Percentiles rank a stretch among this genome's conserved stretches.
Evolutionary conservation across 495 filamentous ascomycete species (phyloP).

Genomic region (Lophiostoma macrostomum): DNA sequence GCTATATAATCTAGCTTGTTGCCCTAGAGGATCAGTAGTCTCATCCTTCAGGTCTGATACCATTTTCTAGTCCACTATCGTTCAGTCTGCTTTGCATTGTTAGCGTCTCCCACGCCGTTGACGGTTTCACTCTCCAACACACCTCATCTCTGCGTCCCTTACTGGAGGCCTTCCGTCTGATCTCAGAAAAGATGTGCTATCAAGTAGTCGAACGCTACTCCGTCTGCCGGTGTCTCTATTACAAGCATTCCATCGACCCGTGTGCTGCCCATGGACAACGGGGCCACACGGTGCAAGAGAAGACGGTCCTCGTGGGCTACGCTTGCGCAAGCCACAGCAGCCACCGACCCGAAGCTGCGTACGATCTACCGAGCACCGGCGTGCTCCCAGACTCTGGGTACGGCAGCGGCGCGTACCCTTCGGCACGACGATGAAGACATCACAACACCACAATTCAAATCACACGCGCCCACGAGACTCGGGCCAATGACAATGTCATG

Average conservation of each 20-base stretch:
- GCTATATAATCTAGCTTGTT: slow-evolving; percentile 31
- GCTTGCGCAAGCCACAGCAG: slow-evolving; percentile 63
- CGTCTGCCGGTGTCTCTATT: slow-evolving; percentile 78
- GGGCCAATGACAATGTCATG: no score
- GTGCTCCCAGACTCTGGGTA: slow-evolving; percentile 53
- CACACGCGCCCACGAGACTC: background rate
- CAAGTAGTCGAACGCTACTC: slow-evolving; percentile 53
- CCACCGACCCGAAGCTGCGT: slow-evolving; percentile 36
- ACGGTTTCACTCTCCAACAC: background rate
- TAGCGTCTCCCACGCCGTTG: background rate
- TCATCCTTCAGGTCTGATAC: slow-evolving; percentile 8
- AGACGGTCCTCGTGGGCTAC: slow-evolving; percentile 76
- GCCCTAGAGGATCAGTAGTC: slow-evolving; percentile 7
- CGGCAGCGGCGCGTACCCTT: slow-evolving; percentile 40
- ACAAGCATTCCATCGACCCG: slow-evolving; percentile 72
- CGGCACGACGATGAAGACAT: slow-evolving; percentile 14
- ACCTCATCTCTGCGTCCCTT: background rate
- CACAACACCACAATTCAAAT: background rate
- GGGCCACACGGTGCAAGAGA: slow-evolving; percentile 69
- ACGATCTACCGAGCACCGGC: slow-evolving; percentile 11
- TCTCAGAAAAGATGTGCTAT: slow-evolving; percentile 32
- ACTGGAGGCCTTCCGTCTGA: background rate
- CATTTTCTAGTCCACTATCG: slow-evolving; percentile 10
- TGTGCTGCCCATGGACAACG: slow-evolving; percentile 67
- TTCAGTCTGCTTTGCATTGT: slow-evolving; percentile 11